phyloP scores from a whole-genome alignment of 2,329 filamentous ascomycete species.

The Zymoseptoria passerinii region DNA sequence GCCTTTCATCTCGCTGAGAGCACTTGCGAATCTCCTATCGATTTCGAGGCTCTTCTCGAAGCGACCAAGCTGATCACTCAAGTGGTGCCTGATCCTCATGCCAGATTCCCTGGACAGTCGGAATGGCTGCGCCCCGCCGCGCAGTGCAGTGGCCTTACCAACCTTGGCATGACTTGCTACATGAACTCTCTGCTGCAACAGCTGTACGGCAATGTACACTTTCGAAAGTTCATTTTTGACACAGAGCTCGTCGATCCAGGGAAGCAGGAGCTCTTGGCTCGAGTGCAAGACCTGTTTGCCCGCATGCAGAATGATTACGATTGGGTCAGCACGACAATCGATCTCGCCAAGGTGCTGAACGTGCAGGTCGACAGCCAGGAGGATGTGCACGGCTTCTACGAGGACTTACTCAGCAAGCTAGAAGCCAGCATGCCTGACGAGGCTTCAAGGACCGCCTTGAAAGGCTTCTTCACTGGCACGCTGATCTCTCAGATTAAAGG shows the following conservation, averaged over 20 bases:
- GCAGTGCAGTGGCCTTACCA: slow-evolving; percentile 56
- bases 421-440: slow-evolving; percentile 66
- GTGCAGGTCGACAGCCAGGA: slow-evolving; percentile 90
- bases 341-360: slow-evolving; percentile 64
- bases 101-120: slow-evolving; percentile 27
- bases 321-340: slow-evolving; percentile 63
- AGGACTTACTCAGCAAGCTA: slow-evolving; percentile 82
- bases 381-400: slow-evolving; percentile 98
- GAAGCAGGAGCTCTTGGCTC: slow-evolving; percentile 58
- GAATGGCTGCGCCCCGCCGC: slow-evolving; percentile 33
- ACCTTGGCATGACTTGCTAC: slow-evolving; percentile 94
- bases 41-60: slow-evolving; percentile 12
- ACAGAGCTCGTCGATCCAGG: slow-evolving; percentile 46
- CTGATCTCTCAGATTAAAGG: slow-evolving; percentile 92
- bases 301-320: slow-evolving; percentile 75
- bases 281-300: slow-evolving; percentile 75
- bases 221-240: slow-evolving; percentile 72
- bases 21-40: slow-evolving; percentile 12
- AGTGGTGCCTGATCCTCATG: slow-evolving; percentile 1
- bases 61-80: slow-evolving; percentile 9
- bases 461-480: slow-evolving; percentile 82
- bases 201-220: slow-evolving; percentile 88
- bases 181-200: slow-evolving; percentile 91
- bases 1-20: slow-evolving; percentile 20
- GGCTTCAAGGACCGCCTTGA: slow-evolving; percentile 63